These are phyloP conservation scores for Candolleomyces efflorescens DNA, from an alignment of 768 basidiomycete genomes.

Conservation along the genomic window DNA sequence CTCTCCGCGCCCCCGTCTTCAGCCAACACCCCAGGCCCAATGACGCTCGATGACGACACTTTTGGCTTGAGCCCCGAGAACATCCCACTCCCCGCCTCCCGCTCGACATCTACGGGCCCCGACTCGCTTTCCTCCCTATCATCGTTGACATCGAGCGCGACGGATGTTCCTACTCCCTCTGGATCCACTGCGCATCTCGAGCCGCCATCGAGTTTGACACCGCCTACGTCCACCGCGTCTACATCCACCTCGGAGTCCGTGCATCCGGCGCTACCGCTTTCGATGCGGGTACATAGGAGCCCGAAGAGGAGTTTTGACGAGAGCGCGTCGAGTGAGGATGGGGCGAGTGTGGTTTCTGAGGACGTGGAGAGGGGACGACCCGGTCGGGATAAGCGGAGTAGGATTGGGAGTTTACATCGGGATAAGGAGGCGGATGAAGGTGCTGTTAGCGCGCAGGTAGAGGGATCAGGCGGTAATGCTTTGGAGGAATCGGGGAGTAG, in stretches of 20 bases:
- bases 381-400: constrained; percentile 10
- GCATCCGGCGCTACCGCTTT: constrained; percentile 6
- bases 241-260: constrained; percentile 4
- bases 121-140: constrained; percentile 10
- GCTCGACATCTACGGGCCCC: constrained; percentile 11
- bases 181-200: constrained; percentile 6
- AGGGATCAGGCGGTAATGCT: background rate
- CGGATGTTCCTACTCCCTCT: constrained; percentile 10
- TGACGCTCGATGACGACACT: constrained; percentile 16
- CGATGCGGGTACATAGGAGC: constrained; percentile 10
- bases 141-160: background rate
- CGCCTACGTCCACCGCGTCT: background rate
- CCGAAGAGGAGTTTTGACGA: constrained; percentile 34
- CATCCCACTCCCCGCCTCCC: background rate
- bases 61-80: background rate
- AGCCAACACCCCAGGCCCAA: constrained; percentile 23
- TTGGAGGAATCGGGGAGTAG: background rate
- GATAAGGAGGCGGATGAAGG: constrained; percentile 15
- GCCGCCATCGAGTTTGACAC: constrained; percentile 2
- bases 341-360: constrained; percentile 14
- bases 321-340: constrained; percentile 22
- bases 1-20: constrained; percentile 16
- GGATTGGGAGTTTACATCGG: constrained; percentile 15
- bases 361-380: constrained; percentile 3
- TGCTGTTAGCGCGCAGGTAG: background rate